Evolutionary conservation across 225 moss, liverwort and hornwort genomes (phyloP).

Genomic region (Lunularia cruciata): DNA sequence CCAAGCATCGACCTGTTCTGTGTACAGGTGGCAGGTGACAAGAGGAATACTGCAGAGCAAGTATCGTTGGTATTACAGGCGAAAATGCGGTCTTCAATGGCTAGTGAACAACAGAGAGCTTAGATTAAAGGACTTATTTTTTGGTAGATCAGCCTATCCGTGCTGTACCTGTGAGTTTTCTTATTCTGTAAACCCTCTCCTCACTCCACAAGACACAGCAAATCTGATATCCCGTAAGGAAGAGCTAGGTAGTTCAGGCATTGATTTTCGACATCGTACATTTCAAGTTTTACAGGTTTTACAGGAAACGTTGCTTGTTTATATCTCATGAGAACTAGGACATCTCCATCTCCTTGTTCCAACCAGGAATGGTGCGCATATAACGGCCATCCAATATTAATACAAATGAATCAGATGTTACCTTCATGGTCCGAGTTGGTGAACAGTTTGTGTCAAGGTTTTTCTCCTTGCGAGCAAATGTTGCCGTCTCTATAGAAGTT

Average conservation of each 20-base stretch:
- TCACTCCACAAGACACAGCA: neutral
- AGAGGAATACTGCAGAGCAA: slow-evolving; percentile 87
- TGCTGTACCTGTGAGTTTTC: neutral
- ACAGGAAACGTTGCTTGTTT: too few relatives aligned
- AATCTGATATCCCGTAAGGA: neutral
- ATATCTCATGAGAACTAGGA: too few relatives aligned
- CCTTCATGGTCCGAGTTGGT: too few relatives aligned
- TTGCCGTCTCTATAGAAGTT: too few relatives aligned
- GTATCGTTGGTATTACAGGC: slow-evolving; percentile 87
- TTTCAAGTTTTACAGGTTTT: too few relatives aligned
- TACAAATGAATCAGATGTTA: too few relatives aligned
- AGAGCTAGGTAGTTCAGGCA: neutral
- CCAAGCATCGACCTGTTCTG: neutral
- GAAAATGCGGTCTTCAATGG: slow-evolving; percentile 56
- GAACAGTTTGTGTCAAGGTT: too few relatives aligned
- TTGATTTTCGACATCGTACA: too few relatives aligned
- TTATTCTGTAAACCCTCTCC: neutral
- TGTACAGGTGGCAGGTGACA: slow-evolving; percentile 73
- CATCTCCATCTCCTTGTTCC: too few relatives aligned
- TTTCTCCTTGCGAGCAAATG: too few relatives aligned
- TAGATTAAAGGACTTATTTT: neutral
- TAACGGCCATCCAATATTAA: too few relatives aligned
- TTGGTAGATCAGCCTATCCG: neutral
- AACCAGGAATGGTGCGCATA: too few relatives aligned
- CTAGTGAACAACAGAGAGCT: slow-evolving; percentile 13